Evolutionary conservation across 305 asterid genomes (phyloP).

Genomic region (Fraxinus sp.): DNA sequence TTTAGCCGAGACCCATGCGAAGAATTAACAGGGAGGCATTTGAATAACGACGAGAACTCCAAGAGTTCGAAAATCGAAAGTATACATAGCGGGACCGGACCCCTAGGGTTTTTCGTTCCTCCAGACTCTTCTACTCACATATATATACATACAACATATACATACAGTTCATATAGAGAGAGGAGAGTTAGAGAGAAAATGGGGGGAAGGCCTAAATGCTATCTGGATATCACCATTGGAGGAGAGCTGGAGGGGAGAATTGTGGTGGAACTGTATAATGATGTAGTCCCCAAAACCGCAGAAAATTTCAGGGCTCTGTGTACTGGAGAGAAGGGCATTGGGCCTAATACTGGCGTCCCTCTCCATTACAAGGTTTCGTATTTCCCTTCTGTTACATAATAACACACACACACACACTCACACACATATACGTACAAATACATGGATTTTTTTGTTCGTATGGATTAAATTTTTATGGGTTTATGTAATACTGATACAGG

Average conservation of each 20-base stretch:
- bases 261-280: conserved; percentile 69
- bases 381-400: not conserved
- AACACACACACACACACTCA: not conserved
- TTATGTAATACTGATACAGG: not conserved
- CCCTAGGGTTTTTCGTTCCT: conserved; percentile 54
- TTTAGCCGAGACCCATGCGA: conserved; percentile 5
- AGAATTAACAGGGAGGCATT: conserved; percentile 1
- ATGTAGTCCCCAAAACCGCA: conserved; percentile 85
- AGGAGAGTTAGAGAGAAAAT: conserved; percentile 29
- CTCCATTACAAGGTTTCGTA: conserved; percentile 79
- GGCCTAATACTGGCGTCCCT: conserved; percentile 72
- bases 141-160: conserved; percentile 18
- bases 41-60: conserved; percentile 27
- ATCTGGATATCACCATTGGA: conserved; percentile 75
- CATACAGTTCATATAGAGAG: conserved; percentile 20
- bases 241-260: conserved; percentile 91
- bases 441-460: not conserved
- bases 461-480: not conserved
- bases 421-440: not conserved
- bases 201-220: conserved; percentile 60
- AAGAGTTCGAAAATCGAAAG: conserved; percentile 35
- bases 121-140: conserved; percentile 32
- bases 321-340: conserved; percentile 96
- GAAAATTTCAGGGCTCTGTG: conserved; percentile 97
- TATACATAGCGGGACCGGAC: conserved; percentile 37